Evolutionary conservation across 805 yeast genomes (phyloP).

Genomic region (Candida taoyuanica): DNA sequence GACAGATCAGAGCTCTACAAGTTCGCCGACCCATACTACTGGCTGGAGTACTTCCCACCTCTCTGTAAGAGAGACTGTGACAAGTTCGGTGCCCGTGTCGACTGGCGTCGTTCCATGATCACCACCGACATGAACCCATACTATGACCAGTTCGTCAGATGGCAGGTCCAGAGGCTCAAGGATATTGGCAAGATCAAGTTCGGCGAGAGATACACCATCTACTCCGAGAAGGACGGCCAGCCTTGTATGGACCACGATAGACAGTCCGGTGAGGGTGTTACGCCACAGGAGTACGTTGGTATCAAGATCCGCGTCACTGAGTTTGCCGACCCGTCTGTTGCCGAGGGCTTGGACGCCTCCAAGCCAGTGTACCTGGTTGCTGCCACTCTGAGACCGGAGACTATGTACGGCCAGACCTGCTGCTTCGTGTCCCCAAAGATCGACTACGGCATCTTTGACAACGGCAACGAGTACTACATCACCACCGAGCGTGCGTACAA

Average conservation of each 20-base stretch:
- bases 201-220: constrained; percentile 96
- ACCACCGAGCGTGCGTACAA: constrained; percentile 95
- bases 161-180: constrained; percentile 92
- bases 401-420: constrained; percentile 98
- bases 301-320: constrained; percentile 77
- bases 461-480: constrained; percentile 70
- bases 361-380: constrained; percentile 84
- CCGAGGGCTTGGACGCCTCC: constrained; percentile 34
- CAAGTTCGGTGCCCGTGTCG: constrained; percentile 86
- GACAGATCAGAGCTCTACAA: constrained; percentile 75
- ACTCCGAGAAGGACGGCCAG: constrained; percentile 97
- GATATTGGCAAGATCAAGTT: constrained; percentile 89
- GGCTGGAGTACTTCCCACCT: constrained; percentile 92
- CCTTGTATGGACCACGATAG: constrained; percentile 99
- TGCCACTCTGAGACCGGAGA: constrained; percentile 97
- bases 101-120: constrained; percentile 95
- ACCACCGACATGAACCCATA: constrained; percentile 95
- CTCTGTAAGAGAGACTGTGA: constrained; percentile 76
- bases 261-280: constrained; percentile 93
- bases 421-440: constrained; percentile 97
- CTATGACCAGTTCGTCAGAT: constrained; percentile 90
- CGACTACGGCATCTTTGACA: constrained; percentile 85
- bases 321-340: constrained; percentile 43
- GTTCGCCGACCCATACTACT: constrained; percentile 88
- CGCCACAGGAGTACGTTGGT: constrained; percentile 94